Evolutionary conservation across 1,284 basidiomycete species (phyloP).

Genomic region (Jaminaea rosea): DNA sequence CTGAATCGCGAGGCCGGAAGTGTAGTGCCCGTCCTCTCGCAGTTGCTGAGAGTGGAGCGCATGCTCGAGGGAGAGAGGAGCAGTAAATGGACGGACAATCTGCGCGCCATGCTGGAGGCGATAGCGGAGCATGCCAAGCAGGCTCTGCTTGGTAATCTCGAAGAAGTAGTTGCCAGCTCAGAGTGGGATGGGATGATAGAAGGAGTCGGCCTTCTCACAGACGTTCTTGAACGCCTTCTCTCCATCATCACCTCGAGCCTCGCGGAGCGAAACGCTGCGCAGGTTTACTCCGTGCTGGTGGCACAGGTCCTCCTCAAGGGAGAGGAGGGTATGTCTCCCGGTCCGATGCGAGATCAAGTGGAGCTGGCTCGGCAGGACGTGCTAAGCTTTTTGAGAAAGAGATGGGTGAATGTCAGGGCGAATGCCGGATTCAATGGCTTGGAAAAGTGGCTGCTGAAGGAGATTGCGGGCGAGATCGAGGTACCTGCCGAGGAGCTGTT

Average conservation of each 20-base stretch:
- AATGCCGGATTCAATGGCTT: conserved; percentile 70
- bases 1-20: conserved; percentile 12
- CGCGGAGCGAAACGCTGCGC: conserved; percentile 22
- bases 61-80: conserved; percentile 27
- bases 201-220: conserved; percentile 26
- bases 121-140: conserved; percentile 22
- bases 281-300: conserved; percentile 28
- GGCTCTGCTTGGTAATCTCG: conserved; percentile 19
- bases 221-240: conserved; percentile 31
- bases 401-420: conserved; percentile 66
- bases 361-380: conserved; percentile 28
- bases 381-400: conserved; percentile 26
- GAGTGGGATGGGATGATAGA: conserved; percentile 29
- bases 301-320: conserved; percentile 28
- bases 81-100: conserved; percentile 29
- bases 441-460: conserved; percentile 76
- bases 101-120: conserved; percentile 32
- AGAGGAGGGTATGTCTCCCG: conserved; percentile 21
- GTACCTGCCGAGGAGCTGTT: conserved; percentile 23
- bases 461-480: conserved; percentile 55
- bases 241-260: conserved; percentile 35
- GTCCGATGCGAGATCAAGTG: conserved; percentile 7
- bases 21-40: conserved; percentile 17
- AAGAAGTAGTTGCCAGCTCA: conserved; percentile 18
- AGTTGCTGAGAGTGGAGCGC: conserved; percentile 24